These are phyloP conservation scores for Pseudovirgaria hyperparasitica DNA, from an alignment of 2,329 filamentous ascomycete species.

Conservation along the genomic window DNA sequence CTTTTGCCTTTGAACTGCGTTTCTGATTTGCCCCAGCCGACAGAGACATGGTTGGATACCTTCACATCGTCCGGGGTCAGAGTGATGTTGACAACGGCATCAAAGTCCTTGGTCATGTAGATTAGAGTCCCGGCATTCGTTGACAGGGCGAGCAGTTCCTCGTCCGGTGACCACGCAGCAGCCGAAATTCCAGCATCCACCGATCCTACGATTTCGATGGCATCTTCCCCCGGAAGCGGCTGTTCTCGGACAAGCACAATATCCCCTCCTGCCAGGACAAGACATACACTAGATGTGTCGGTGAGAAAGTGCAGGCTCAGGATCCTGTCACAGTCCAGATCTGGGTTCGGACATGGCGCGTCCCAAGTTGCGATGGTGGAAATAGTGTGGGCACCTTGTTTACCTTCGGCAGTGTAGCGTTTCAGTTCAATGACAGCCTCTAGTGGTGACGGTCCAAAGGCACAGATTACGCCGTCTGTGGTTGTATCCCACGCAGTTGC, in stretches of 20 bases:
- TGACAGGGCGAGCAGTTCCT: constrained; percentile 74
- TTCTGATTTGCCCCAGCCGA: constrained; percentile 97
- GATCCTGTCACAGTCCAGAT: constrained; percentile 62
- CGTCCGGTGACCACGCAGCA: constrained; percentile 88
- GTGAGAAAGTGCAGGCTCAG: constrained; percentile 74
- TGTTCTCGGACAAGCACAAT: constrained; percentile 75
- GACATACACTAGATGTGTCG: constrained; percentile 62
- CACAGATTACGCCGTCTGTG: constrained; percentile 65
- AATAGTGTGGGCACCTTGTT: constrained; percentile 26
- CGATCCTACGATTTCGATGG: constrained; percentile 90
- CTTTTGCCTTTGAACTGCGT: constrained; percentile 94
- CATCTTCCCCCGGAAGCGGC: constrained; percentile 51
- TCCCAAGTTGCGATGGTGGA: constrained; percentile 71
- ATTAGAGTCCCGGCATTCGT: constrained; percentile 69
- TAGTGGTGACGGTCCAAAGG: constrained; percentile 65
- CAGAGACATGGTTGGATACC: constrained; percentile 85
- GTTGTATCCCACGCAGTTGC: constrained; percentile 77
- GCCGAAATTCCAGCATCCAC: constrained; percentile 85
- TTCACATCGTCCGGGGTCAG: constrained; percentile 68
- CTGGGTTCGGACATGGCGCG: constrained; percentile 65
- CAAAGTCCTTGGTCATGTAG: constrained; percentile 88
- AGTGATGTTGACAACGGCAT: constrained; percentile 62
- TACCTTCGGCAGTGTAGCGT: constrained; percentile 32
- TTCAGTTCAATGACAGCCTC: constrained; percentile 63
- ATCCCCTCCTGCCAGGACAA: constrained; percentile 82